phyloP scores from a whole-genome alignment of 441 rosid genomes.

The Pelargonium fulgidum region DNA sequence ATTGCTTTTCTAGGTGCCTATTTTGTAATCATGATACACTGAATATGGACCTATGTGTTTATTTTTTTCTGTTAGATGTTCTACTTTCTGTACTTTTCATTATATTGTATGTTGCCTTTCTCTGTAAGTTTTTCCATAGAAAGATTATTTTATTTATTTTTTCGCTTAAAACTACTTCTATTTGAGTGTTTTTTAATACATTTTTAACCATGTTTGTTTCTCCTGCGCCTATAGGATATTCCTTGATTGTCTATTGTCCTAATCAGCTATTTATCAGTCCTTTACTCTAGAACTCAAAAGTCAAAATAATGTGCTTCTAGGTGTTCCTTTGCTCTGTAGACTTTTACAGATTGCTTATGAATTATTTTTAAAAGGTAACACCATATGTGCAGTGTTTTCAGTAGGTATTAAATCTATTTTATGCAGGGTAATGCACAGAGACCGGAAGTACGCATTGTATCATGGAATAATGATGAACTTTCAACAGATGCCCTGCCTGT shows the following conservation, averaged over 20 bases:
- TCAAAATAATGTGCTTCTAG: conserved; percentile 7
- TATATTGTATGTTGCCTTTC: neutral
- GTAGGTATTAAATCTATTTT: conserved; percentile 19
- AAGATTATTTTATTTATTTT: neutral
- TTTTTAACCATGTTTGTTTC: conserved; percentile 4
- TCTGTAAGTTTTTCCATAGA: neutral
- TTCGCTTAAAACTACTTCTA: neutral
- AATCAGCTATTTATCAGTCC: neutral
- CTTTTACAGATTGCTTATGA: neutral
- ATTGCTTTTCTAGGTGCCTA: neutral
- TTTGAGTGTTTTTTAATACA: neutral
- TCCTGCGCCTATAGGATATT: neutral
- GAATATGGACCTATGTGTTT: too few species aligned
- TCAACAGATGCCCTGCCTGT: conserved; percentile 94
- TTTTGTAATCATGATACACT: too few species aligned
- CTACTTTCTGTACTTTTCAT: neutral
- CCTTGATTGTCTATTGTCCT: neutral
- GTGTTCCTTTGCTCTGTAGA: neutral
- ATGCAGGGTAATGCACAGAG: conserved; percentile 91
- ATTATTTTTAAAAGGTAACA: conserved; percentile 6
- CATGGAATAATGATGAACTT: conserved; percentile 97
- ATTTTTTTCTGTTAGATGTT: too few species aligned
- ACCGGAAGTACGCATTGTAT: conserved; percentile 86
- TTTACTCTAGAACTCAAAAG: neutral
- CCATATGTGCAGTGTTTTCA: conserved; percentile 10